Percentiles rank a stretch among this genome's conserved stretches.
Evolutionary conservation across 306 rosid genomes (phyloP).

Genomic region (Acacia confusa): DNA sequence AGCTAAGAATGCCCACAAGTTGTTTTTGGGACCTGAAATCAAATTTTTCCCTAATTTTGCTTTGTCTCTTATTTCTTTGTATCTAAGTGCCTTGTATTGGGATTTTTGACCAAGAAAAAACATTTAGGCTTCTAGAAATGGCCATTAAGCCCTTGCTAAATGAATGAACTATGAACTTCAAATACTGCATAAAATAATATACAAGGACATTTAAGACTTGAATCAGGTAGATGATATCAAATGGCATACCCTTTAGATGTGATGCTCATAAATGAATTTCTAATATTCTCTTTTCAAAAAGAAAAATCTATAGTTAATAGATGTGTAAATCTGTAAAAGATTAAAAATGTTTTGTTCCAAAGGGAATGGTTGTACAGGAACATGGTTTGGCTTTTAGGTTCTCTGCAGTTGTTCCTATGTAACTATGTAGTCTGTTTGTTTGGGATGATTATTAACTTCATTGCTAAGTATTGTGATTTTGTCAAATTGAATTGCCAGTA

Average conservation of each 20-base stretch:
- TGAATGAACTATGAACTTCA: no score
- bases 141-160: no score
- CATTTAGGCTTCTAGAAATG: no score
- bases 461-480: conserved; percentile 49
- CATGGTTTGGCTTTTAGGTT: conserved; percentile 47
- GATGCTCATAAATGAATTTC: background rate
- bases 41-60: conserved; percentile 19
- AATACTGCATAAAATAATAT: no score
- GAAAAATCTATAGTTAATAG: background rate
- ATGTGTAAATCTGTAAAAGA: background rate
- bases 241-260: background rate
- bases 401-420: conserved; percentile 37
- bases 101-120: no score
- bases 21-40: conserved; percentile 13
- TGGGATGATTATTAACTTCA: conserved; percentile 39
- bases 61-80: conserved; percentile 37
- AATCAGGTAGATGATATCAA: background rate
- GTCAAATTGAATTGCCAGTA: background rate
- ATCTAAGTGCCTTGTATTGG: no score
- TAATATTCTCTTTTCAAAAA: background rate
- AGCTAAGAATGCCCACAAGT: background rate
- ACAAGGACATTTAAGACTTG: background rate
- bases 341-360: background rate
- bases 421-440: conserved; percentile 37
- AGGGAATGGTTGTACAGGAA: conserved; percentile 40